Base-by-base conservation (phyloP, 148 eudicot genomes). In the Linanthus parryae region DNA sequence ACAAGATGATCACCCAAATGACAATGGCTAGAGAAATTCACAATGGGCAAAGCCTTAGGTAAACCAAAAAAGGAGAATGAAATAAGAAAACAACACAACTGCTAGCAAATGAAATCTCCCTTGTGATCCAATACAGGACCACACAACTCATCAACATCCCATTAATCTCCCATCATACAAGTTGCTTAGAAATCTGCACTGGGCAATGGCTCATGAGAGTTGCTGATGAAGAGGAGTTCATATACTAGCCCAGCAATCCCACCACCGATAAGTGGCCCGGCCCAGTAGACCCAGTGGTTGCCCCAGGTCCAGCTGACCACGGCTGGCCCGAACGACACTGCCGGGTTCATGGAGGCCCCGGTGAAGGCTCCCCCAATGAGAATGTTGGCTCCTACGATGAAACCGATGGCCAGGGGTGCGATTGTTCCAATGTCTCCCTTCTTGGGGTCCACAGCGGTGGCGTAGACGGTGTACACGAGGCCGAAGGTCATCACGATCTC, bases 401-500 rank as follows among this genome's bases (percentile, higher is more conserved):
- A 64, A 30, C 78, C 78, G 3, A 73, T 73, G 0, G 70, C 70
- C 3, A 73, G 35, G 33, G 78, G 78, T 4, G 78, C 78, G 3
- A 73, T 61, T 9, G 46, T 68, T 2, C 78, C 78, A 8, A 73
- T 20, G 5, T 64, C 57, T 17, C 78, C 78, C 67, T 73, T 73
- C 73, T 47, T 73, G 4, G 74, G 78, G 59, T 73, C 78, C 4
- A 61, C 13, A 6, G 74, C 78, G 13, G 78, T 73, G 54, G 83
- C 83, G 45, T 78, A 70, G 4, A 70, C 74, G 1, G 74, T 63
- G 73, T 68, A 68, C 4, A 69, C 73, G 0, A 69, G 53, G 2
- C 83, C 83, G 52, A 77, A 77, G 4, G 84, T 78, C 84, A 78
- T 74, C 63, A 78, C 84, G 5, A 78, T 78, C 54, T 78, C 84